Evolutionary conservation across 805 yeast genomes (phyloP).

Genomic region (Sugiyamaella qingdaonensis): DNA sequence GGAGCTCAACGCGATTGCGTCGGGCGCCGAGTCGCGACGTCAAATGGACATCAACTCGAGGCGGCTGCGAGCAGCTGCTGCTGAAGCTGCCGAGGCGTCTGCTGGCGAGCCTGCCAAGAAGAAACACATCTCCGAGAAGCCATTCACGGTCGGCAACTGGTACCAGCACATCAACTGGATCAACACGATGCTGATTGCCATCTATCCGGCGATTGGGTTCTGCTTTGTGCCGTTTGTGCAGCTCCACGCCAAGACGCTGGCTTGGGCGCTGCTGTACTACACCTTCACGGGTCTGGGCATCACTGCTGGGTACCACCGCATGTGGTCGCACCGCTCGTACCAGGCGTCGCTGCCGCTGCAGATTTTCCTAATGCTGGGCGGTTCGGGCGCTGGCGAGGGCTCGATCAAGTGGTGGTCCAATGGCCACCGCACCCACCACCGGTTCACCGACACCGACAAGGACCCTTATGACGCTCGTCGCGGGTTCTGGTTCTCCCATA

Average conservation of each 20-base stretch:
- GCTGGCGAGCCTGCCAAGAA: slow-evolving; percentile 9
- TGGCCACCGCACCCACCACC: slow-evolving; percentile 85
- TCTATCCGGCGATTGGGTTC: slow-evolving; percentile 53
- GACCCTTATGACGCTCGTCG: slow-evolving; percentile 85
- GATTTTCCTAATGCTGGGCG: slow-evolving; percentile 51
- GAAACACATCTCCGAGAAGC: slow-evolving; percentile 63
- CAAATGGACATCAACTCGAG: slow-evolving; percentile 29
- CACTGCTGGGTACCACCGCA: slow-evolving; percentile 80
- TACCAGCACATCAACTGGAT: slow-evolving; percentile 72
- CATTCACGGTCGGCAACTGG: slow-evolving; percentile 73
- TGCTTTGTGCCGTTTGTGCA: slow-evolving; percentile 41
- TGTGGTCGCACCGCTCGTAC: slow-evolving; percentile 63
- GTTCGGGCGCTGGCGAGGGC: slow-evolving; percentile 73
- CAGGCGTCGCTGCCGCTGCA: slow-evolving; percentile 44
- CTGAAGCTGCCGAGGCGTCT: slow-evolving; percentile 15
- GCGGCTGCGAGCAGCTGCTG: not conserved
- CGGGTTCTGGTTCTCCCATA: slow-evolving; percentile 77
- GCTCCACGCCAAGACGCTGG: slow-evolving; percentile 47
- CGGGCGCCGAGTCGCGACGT: slow-evolving; percentile 29
- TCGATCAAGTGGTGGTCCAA: slow-evolving; percentile 75
- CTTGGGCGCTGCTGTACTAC: slow-evolving; percentile 54
- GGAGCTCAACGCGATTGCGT: slow-evolving; percentile 34
- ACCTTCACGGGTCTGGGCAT: slow-evolving; percentile 61
- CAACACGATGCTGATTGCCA: slow-evolving; percentile 51
- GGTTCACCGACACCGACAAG: slow-evolving; percentile 78